Evolutionary conservation across 192 early-diverging fungal species (phyloP).

Genomic region (Rhizophagus clarus): DNA sequence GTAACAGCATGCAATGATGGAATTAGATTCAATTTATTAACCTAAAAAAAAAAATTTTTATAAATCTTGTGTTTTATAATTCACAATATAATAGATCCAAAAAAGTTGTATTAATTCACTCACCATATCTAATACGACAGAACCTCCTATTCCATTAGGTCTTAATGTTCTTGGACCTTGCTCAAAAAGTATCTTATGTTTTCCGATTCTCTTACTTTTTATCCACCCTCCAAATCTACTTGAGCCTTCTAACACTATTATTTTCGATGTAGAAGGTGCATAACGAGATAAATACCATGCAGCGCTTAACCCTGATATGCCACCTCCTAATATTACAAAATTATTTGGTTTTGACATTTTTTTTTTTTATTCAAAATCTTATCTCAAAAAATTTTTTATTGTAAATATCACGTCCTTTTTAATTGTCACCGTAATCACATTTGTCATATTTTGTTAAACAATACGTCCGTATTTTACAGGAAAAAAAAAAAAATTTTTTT

Average conservation of each 20-base stretch:
- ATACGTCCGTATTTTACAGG: no score
- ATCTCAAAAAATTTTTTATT: no score
- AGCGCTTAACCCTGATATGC: conserved; percentile 85
- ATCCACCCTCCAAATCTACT: conserved; percentile 88
- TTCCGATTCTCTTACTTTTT: conserved; percentile 57
- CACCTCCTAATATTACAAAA: conserved; percentile 86
- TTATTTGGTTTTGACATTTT: not conserved
- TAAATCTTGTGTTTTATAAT: not conserved
- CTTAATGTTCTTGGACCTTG: conserved; percentile 84
- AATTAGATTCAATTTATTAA: conserved; percentile 66
- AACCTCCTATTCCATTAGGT: conserved; percentile 69
- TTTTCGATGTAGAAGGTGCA: conserved; percentile 44
- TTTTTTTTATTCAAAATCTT: not conserved
- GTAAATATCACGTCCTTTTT: no score
- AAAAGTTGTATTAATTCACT: not conserved
- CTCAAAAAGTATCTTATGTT: conserved; percentile 63
- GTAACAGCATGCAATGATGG: conserved; percentile 58
- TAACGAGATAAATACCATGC: conserved; percentile 75
- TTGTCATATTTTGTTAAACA: no score
- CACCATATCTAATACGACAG: conserved; percentile 78
- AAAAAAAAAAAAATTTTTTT: no score
- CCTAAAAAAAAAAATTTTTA: conserved; percentile 35
- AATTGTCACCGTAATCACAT: no score
- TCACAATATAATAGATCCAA: not conserved
- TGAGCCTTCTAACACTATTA: conserved; percentile 74